Base-by-base conservation (phyloP, 2,329 filamentous ascomycete species). In the Seiridium cupressi region DNA sequence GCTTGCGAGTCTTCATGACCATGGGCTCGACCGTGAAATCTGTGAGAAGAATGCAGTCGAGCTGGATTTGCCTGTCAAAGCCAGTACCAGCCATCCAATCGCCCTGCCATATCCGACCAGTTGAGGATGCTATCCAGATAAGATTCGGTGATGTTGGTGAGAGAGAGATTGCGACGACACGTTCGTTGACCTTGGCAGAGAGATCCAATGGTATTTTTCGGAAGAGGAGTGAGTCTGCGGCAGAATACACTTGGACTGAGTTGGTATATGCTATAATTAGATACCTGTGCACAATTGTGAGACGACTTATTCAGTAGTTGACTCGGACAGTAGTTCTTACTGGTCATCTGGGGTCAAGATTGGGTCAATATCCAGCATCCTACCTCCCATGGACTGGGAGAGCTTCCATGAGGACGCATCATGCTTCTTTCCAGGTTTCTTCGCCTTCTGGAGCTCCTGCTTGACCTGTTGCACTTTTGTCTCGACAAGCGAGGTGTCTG, bases 171-270 rank as follows among this genome's bases (percentile, higher is more conserved):
- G 76, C 77, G 57, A 80, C 74, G 55, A 83, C 76, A 58, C 71
- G 70, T 51, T 72, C 67, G 49, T 61, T 67, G 6, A 71, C 68
- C 10, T 63, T 58, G 13, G 64, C 67, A 55, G 67, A 63, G 31
- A 67, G 74, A 70, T 66, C 79, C 65, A 89, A 77, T 10, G 84
- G 77, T 54, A 97, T 88, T 59, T 87, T 86, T 65, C 92, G 88
- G 51, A 92, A 81, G 31, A 96, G 84, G 55, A 96, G 84, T 1
- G 95, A 98, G 58, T 92, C 93, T 64, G 85, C 80, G 36, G 91
- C 86, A 1, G 91, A 90, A 74, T 95, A 96, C 34, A 97, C 83
- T 72, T 93, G 90, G 58, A 97, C 80, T 8, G 89, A 89, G 35
- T 85, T 88, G 62, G 88, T 84, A 69, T 92, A 91, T 38, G 89